These are phyloP conservation scores for Cystobasidium pallidum DNA, from an alignment of 1,284 basidiomycete species.

Conservation along the genomic window DNA sequence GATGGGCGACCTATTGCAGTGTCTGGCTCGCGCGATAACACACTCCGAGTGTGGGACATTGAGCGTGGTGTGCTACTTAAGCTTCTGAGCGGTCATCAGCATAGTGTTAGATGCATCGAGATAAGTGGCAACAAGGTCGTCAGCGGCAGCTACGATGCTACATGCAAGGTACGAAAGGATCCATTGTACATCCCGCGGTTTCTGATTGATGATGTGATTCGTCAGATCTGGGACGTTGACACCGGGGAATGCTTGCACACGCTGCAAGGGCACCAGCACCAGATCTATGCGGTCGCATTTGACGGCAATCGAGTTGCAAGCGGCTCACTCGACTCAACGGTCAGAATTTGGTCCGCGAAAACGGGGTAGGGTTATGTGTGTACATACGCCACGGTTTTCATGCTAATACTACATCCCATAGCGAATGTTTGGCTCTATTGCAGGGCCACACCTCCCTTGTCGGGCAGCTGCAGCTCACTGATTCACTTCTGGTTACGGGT, in stretches of 20 bases:
- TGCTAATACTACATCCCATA: slow-evolving; percentile 53
- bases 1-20: slow-evolving; percentile 85
- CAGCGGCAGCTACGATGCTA: slow-evolving; percentile 87
- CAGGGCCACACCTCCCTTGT: slow-evolving; percentile 94
- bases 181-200: background rate
- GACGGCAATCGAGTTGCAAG: slow-evolving; percentile 83
- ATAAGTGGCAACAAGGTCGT: slow-evolving; percentile 78
- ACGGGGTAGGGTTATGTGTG: slow-evolving; percentile 66
- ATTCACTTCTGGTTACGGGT: slow-evolving; percentile 76
- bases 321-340: slow-evolving; percentile 87
- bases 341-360: slow-evolving; percentile 81
- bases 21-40: slow-evolving; percentile 83
- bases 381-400: background rate
- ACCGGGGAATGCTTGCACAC: slow-evolving; percentile 69
- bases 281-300: slow-evolving; percentile 92
- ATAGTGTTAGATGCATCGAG: slow-evolving; percentile 86
- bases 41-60: slow-evolving; percentile 91
- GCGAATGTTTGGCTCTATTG: slow-evolving; percentile 79
- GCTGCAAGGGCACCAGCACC: slow-evolving; percentile 84
- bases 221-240: slow-evolving; percentile 78
- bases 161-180: slow-evolving; percentile 68
- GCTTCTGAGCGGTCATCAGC: slow-evolving; percentile 75
- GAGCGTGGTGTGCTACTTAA: slow-evolving; percentile 72
- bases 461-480: slow-evolving; percentile 84
- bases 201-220: slow-evolving; percentile 1